A percentile compares a stretch with the other conserved stretches of the same genome.
Evolutionary conservation across 169 alveolate species (phyloP).

Genomic region (Plasmodium billcollinsi): DNA sequence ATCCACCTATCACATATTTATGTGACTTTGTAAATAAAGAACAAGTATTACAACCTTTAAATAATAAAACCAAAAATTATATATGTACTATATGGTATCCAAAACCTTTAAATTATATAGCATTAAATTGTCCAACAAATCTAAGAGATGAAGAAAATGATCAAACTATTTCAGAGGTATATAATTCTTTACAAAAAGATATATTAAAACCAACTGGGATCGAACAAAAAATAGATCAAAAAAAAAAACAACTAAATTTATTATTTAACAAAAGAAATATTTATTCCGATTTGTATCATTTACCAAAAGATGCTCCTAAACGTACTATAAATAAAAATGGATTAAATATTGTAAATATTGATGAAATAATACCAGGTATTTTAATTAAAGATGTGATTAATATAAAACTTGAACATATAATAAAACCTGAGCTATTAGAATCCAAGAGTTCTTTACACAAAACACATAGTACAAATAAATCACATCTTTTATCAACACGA

Average conservation of each 20-base stretch:
- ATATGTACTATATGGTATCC: slow-evolving; percentile 37
- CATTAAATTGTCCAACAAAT: slow-evolving; percentile 40
- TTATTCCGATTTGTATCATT: slow-evolving; percentile 11
- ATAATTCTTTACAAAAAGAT: neutral
- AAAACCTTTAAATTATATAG: slow-evolving; percentile 61
- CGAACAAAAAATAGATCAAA: neutral
- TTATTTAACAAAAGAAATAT: slow-evolving; percentile 34
- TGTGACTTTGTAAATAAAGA: slow-evolving; percentile 26
- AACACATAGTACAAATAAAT: no score
- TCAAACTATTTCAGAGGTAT: slow-evolving; percentile 12
- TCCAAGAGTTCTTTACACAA: no score
- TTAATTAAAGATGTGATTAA: slow-evolving; percentile 12
- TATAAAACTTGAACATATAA: neutral
- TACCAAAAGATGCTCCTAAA: slow-evolving; percentile 46
- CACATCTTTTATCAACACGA: no score
- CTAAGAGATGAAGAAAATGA: slow-evolving; percentile 47
- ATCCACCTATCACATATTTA: slow-evolving; percentile 40
- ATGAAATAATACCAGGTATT: slow-evolving; percentile 46
- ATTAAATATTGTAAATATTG: neutral
- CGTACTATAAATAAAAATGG: slow-evolving; percentile 16
- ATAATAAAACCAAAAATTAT: slow-evolving; percentile 15
- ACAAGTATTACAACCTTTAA: slow-evolving; percentile 18
- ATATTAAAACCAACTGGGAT: neutral
- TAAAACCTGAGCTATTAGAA: slow-evolving; percentile 3
- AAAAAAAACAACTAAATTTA: neutral